These are phyloP conservation scores for Parmelia sp. DNA, from an alignment of 495 filamentous ascomycete genomes.

Conservation along the genomic window DNA sequence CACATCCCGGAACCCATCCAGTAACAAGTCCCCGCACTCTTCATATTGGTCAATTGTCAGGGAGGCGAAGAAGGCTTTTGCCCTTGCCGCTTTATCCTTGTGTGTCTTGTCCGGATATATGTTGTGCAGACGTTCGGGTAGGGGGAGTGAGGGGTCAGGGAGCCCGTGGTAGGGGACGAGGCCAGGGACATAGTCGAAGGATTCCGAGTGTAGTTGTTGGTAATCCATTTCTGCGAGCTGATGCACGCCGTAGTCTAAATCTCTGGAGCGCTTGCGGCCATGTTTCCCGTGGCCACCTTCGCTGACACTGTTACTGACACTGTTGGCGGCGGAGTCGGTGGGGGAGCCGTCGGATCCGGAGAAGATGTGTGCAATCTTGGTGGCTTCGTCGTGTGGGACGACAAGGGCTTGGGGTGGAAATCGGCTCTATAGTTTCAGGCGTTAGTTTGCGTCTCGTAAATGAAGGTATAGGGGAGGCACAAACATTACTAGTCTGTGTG, in stretches of 20 bases:
- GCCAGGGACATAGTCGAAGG: conserved; percentile 25
- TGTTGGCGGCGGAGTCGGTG: conserved; percentile 19
- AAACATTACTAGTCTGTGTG: conserved; percentile 6
- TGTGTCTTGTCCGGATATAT: conserved; percentile 23
- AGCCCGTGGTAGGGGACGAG: conserved; percentile 16
- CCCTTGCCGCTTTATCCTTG: conserved; percentile 20
- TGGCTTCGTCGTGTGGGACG: conserved; percentile 13
- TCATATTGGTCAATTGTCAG: conserved; percentile 74
- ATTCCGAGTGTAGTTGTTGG: conserved; percentile 23
- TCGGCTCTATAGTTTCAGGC: conserved; percentile 4
- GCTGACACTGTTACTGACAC: conserved; percentile 16
- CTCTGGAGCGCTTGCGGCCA: conserved; percentile 20
- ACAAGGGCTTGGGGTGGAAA: conserved; percentile 13
- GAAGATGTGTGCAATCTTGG: conserved; percentile 22
- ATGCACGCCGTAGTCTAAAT: conserved; percentile 24
- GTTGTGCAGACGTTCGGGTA: conserved; percentile 19
- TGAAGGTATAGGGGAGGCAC: neutral
- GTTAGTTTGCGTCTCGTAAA: conserved; percentile 9
- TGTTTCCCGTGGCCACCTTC: conserved; percentile 13
- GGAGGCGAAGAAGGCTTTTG: conserved; percentile 49
- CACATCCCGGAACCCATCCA: conserved; percentile 60
- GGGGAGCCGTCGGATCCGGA: conserved; percentile 16
- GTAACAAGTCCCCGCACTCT: conserved; percentile 73
- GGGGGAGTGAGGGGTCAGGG: conserved; percentile 17
- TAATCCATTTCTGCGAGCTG: conserved; percentile 25